These are phyloP conservation scores for Alternaria alternata DNA, from an alignment of 2,329 filamentous ascomycete species.

Conservation along the genomic window DNA sequence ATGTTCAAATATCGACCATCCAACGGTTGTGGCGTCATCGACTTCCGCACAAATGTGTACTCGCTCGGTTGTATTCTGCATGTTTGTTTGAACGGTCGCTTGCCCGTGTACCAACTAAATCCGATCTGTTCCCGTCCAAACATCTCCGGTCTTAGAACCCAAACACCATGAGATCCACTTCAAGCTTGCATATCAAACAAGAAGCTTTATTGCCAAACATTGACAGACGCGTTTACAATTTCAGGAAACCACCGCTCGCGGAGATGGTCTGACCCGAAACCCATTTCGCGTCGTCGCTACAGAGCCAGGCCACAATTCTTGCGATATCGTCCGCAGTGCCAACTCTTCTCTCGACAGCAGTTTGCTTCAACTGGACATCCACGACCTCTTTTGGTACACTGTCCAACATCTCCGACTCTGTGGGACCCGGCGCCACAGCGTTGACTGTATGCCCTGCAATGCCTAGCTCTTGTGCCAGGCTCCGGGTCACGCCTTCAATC, in stretches of 20 bases:
- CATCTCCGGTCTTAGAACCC: slow-evolving; percentile 39
- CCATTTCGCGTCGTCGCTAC: slow-evolving; percentile 55
- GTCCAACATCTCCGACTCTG: slow-evolving; percentile 66
- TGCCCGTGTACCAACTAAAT: slow-evolving; percentile 5
- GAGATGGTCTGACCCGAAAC: slow-evolving; percentile 63
- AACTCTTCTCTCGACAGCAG: slow-evolving; percentile 60
- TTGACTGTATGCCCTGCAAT: slow-evolving; percentile 67
- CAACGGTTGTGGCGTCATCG: slow-evolving; percentile 9
- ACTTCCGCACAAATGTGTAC: neutral
- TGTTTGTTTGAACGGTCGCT: slow-evolving; percentile 9
- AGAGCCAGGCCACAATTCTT: slow-evolving; percentile 64
- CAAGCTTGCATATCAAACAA: slow-evolving; percentile 24
- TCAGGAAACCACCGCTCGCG: slow-evolving; percentile 60
- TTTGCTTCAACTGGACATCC: slow-evolving; percentile 59
- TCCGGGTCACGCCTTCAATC: slow-evolving; percentile 66
- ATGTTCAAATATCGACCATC: neutral
- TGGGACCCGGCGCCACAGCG: slow-evolving; percentile 66
- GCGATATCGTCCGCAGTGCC: slow-evolving; percentile 64
- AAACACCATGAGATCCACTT: slow-evolving; percentile 18
- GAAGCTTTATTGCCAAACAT: slow-evolving; percentile 15
- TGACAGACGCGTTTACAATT: slow-evolving; percentile 31
- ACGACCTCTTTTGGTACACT: slow-evolving; percentile 61
- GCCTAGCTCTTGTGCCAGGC: slow-evolving; percentile 67
- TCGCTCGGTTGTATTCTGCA: slow-evolving; percentile 6
- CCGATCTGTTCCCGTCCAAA: slow-evolving; percentile 33